Base-by-base conservation (phyloP, 805 yeast species). In the Ogataea glucozyma region DNA sequence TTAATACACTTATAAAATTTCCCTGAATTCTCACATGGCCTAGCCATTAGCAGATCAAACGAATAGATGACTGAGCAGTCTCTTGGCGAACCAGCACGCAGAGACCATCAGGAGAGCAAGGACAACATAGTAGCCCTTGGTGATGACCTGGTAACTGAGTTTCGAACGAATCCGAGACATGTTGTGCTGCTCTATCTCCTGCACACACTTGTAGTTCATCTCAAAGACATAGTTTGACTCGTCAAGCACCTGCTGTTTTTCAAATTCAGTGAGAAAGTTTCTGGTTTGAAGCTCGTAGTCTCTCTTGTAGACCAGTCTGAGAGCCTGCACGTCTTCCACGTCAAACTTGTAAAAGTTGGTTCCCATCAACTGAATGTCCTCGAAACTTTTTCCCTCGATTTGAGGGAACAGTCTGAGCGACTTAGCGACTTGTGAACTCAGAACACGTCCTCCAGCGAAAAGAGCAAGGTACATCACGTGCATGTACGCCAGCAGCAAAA, bases 381-480 rank as follows among this genome's bases (percentile, higher is more conserved):
- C 82, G 40, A 78, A 79, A n/a, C 77, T 62, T 52, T 79, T 70
- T 20, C 87, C 88, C 41, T 77, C 77, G 35, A 82, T 76, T 52
- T 82, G 81, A 8, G 95, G 95, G 72, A 85, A 85, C 43, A 86
- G 64, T 2, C 89, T 87, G 5, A 83, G 67, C 18, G 88, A 82
- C 55, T 75, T 78, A 38, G 81, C 70, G 21, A 87, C 64, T 13
- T 81, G 76, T 0, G 89, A 80, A 46, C 83, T 69, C 78, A 88
- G 73, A 24, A 87, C 71, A 49, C 81, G 72, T 13, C 95, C 95
- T 38, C 96, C 96, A 2, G 95, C 95, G 67, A 87, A 87, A 38
- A 87, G 72, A 0, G 93, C 95, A 57, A 87, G 67, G 64, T 87
- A 87, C 79, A 87, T 74, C 36, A 85, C 93, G 60, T 87, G 96